A percentile compares a stretch with the other conserved stretches of the same genome.
Conservation (phyloP, 108 stramenopile species). For the Stephanodiscus triporus region DNA sequence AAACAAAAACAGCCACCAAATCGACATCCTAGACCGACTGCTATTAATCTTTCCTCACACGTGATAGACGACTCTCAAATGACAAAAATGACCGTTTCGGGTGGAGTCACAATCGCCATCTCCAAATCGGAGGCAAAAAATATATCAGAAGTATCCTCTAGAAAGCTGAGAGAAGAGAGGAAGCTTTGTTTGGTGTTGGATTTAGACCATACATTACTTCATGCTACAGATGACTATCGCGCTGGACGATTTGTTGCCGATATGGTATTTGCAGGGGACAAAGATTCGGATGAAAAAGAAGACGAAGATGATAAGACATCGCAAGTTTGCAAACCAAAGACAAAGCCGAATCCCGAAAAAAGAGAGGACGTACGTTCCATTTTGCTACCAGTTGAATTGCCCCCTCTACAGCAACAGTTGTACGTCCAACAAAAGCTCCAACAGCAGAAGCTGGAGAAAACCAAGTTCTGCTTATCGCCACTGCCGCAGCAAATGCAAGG, state of each 20-base stretch:
- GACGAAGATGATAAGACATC: slow-evolving; percentile 2
- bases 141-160: slow-evolving; percentile 57
- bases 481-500: slow-evolving; percentile 33
- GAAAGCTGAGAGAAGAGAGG: slow-evolving; percentile 50
- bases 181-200: slow-evolving; percentile 84
- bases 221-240: slow-evolving; percentile 82
- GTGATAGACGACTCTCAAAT: slow-evolving; percentile 30
- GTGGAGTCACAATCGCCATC: slow-evolving; percentile 74
- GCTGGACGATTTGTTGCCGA: slow-evolving; percentile 56
- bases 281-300: background rate
- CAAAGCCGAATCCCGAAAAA: slow-evolving; percentile 38
- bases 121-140: slow-evolving; percentile 64
- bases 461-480: background rate
- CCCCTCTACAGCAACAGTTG: slow-evolving; percentile 24
- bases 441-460: slow-evolving; percentile 10
- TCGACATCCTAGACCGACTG: slow-evolving; percentile 5
- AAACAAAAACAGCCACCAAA: slow-evolving; percentile 3
- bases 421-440: slow-evolving; percentile 37
- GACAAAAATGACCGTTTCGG: slow-evolving; percentile 75
- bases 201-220: slow-evolving; percentile 88
- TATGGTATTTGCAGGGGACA: slow-evolving; percentile 21
- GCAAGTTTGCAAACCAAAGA: slow-evolving; percentile 1
- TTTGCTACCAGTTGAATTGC: slow-evolving; percentile 58
- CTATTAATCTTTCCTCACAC: slow-evolving; percentile 9
- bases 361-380: slow-evolving; percentile 72